These are phyloP conservation scores for Avena eriantha DNA, from an alignment of 176 grass and related monocot species.

Conservation along the genomic window DNA sequence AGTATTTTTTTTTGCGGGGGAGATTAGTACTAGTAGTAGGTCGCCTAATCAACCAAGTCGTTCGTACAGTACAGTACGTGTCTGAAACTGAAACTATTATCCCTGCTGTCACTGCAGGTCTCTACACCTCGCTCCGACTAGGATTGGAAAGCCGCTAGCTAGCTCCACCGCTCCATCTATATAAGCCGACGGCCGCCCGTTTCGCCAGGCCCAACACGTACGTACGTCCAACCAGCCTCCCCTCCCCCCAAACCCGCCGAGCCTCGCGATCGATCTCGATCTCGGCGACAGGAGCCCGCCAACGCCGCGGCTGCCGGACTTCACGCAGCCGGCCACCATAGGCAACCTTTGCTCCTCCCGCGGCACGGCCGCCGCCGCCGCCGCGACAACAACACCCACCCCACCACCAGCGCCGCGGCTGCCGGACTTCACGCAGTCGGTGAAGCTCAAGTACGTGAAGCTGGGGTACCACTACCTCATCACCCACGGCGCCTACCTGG, in stretches of 20 bases:
- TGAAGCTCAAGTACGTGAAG: slow-evolving; percentile 89
- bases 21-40: background rate
- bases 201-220: background rate
- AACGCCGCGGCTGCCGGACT: too few relatives aligned
- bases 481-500: slow-evolving; percentile 63
- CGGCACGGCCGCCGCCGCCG: background rate
- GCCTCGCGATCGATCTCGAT: background rate
- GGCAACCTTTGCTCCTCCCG: slow-evolving; percentile 12
- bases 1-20: too few relatives aligned
- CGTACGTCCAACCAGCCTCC: too few relatives aligned
- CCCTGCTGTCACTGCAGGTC: background rate
- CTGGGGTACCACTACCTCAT: slow-evolving; percentile 77
- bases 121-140: background rate
- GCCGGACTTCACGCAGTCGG: slow-evolving; percentile 64
- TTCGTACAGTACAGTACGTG: too few relatives aligned
- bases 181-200: background rate
- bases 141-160: background rate
- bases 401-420: background rate
- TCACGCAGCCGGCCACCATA: background rate
- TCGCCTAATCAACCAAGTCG: background rate
- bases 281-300: background rate
- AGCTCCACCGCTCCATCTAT: background rate
- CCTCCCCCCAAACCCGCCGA: background rate
- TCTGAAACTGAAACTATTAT: too few relatives aligned
- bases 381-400: background rate